phyloP scores from a whole-genome alignment of 805 yeast species.

The Lipomyces yamanashiensis region DNA sequence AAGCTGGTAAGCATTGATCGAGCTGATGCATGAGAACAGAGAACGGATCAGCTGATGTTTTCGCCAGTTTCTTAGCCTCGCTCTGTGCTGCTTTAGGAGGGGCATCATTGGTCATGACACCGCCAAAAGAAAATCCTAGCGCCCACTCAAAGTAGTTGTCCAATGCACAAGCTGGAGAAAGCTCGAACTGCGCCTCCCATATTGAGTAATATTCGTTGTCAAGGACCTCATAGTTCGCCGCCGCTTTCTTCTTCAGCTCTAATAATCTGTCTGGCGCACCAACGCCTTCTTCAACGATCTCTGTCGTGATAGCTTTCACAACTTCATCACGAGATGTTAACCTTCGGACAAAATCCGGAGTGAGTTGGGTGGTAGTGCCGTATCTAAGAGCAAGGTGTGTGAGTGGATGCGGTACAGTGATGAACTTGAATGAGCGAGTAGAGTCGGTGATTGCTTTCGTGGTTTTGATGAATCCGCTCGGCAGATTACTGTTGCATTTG shows the following conservation, averaged over 20 bases:
- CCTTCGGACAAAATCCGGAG: constrained; percentile 28
- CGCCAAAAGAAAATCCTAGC: constrained; percentile 25
- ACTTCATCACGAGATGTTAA: constrained; percentile 21
- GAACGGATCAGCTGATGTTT: background rate
- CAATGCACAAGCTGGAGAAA: constrained; percentile 17
- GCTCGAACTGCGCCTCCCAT: constrained; percentile 26
- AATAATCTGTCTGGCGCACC: constrained; percentile 28
- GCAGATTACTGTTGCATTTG: constrained; percentile 19
- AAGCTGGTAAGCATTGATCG: constrained; percentile 12
- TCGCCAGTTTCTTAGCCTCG: background rate
- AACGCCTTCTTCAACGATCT: constrained; percentile 13
- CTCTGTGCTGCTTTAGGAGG: background rate
- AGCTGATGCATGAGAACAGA: constrained; percentile 1
- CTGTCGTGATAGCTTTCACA: constrained; percentile 14
- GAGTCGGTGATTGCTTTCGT: constrained; percentile 12
- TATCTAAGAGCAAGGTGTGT: constrained; percentile 20
- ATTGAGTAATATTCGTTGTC: constrained; percentile 10
- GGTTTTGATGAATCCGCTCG: constrained; percentile 11
- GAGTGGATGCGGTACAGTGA: constrained; percentile 33
- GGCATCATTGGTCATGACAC: background rate
- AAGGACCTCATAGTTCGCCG: constrained; percentile 18
- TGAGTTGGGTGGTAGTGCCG: constrained; percentile 13
- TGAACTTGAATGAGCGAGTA: constrained; percentile 9
- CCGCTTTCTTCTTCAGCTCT: constrained; percentile 25
- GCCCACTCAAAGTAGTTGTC: constrained; percentile 23